phyloP scores from a whole-genome alignment of 106 monocot species.

The Acorus calamus region DNA sequence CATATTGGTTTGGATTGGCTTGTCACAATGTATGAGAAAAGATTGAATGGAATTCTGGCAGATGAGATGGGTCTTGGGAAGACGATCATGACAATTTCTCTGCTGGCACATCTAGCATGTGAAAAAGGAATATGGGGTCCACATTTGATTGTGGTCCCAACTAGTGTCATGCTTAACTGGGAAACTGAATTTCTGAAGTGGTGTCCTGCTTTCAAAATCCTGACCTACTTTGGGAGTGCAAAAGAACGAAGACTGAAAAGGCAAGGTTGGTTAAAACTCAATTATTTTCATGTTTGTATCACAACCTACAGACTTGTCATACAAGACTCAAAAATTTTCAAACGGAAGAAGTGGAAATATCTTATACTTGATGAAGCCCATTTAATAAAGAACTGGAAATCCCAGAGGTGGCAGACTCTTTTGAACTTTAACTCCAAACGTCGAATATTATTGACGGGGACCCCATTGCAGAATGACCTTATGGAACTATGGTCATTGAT shows the following conservation, averaged over 20 bases:
- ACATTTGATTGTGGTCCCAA: constrained; percentile 97
- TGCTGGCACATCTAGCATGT: constrained; percentile 91
- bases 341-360: constrained; percentile 97
- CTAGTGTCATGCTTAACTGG: constrained; percentile 99
- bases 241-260: constrained; percentile 93
- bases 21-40: constrained; percentile 95
- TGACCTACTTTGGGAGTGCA: constrained; percentile 97
- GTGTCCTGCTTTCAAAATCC: constrained; percentile 98
- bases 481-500: constrained; percentile 99
- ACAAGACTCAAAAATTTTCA: constrained; percentile 95
- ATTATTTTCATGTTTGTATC: constrained; percentile 90
- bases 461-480: constrained; percentile 97
- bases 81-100: constrained; percentile 99
- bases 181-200: constrained; percentile 98
- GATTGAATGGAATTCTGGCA: constrained; percentile 95
- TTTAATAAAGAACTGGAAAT: constrained; percentile 99
- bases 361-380: constrained; percentile 99
- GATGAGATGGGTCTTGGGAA: constrained; percentile 99
- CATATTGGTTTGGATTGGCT: constrained; percentile 99
- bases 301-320: constrained; percentile 98
- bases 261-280: constrained; percentile 92
- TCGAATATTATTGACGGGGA: constrained; percentile 87
- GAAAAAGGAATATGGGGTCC: constrained; percentile 99
- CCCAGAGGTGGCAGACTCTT: constrained; percentile 96
- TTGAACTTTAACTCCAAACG: constrained; percentile 94